phyloP scores from a whole-genome alignment of 805 yeast species.

The Kodamaea nitidulidarum region DNA sequence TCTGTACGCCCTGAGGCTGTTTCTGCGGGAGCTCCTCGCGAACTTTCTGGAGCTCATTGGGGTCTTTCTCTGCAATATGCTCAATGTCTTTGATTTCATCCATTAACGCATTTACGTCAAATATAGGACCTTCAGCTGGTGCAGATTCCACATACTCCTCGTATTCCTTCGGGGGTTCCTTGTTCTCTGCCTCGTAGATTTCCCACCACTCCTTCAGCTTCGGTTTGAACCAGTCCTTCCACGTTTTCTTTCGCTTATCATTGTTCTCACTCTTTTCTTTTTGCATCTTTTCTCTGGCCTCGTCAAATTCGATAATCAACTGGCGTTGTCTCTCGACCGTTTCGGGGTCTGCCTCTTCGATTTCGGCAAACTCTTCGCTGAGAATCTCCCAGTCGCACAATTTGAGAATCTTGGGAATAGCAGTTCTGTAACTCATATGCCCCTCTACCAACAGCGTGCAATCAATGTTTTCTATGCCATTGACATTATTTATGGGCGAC shows the following conservation, averaged over 20 bases:
- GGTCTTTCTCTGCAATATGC: conserved; percentile 23
- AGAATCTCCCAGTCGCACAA: conserved; percentile 74
- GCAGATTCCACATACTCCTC: too few species aligned
- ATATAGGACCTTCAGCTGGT: conserved; percentile 27
- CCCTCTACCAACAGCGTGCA: conserved; percentile 87
- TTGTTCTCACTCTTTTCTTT: conserved; percentile 29
- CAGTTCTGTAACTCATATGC: conserved; percentile 95
- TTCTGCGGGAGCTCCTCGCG: conserved; percentile 15
- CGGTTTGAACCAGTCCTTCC: conserved; percentile 48
- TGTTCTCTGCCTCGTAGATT: conserved; percentile 36
- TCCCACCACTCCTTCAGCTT: conserved; percentile 59
- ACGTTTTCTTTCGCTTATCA: conserved; percentile 32
- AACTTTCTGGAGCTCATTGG: conserved; percentile 15
- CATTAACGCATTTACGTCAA: conserved; percentile 43
- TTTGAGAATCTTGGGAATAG: conserved; percentile 78
- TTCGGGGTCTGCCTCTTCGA: conserved; percentile 93
- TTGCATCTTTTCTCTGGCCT: conserved; percentile 64
- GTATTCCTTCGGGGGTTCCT: conserved; percentile 13
- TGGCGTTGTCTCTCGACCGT: conserved; percentile 78
- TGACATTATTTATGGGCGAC: conserved; percentile 60
- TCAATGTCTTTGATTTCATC: conserved; percentile 45
- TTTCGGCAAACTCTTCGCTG: conserved; percentile 89
- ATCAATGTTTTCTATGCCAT: conserved; percentile 78
- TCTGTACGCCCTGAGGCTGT: background rate
- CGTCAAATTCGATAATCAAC: conserved; percentile 76